phyloP scores from a whole-genome alignment of 2,329 filamentous ascomycete species.

The Aspergillus transmontanensis region DNA sequence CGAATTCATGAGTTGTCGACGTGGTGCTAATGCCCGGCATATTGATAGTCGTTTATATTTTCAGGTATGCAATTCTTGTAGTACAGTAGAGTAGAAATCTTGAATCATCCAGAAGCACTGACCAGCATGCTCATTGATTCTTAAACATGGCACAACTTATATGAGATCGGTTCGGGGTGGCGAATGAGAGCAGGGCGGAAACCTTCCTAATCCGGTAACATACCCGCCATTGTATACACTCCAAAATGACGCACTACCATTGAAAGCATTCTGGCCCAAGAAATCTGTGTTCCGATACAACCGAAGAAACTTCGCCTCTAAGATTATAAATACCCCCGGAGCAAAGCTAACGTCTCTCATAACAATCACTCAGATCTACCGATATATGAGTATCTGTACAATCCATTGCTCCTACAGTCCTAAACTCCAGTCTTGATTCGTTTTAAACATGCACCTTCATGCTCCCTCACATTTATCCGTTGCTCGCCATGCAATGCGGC shows the following conservation, averaged over 20 bases:
- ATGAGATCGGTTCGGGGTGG: background rate
- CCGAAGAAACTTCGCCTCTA: background rate
- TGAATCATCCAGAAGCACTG: background rate
- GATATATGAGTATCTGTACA: background rate
- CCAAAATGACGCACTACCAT: background rate
- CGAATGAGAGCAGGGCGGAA: background rate
- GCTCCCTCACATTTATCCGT: background rate
- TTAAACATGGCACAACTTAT: background rate
- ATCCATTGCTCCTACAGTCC: background rate
- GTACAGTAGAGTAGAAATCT: background rate
- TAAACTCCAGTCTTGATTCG: background rate
- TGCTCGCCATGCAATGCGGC: background rate
- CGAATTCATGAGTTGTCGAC: slow-evolving; percentile 1
- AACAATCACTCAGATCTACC: background rate
- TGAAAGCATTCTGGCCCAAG: background rate
- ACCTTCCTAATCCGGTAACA: background rate
- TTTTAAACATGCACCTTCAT: background rate
- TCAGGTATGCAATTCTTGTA: background rate
- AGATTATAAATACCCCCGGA: background rate
- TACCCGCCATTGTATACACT: background rate
- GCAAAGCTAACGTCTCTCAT: background rate
- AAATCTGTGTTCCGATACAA: background rate
- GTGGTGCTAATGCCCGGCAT: background rate
- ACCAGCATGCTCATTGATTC: background rate
- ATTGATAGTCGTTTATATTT: background rate